Evolutionary conservation across 768 basidiomycete genomes (phyloP), one percentile per base, ranked within the genome.

Genomic region (Tulasnella sp.): DNA sequence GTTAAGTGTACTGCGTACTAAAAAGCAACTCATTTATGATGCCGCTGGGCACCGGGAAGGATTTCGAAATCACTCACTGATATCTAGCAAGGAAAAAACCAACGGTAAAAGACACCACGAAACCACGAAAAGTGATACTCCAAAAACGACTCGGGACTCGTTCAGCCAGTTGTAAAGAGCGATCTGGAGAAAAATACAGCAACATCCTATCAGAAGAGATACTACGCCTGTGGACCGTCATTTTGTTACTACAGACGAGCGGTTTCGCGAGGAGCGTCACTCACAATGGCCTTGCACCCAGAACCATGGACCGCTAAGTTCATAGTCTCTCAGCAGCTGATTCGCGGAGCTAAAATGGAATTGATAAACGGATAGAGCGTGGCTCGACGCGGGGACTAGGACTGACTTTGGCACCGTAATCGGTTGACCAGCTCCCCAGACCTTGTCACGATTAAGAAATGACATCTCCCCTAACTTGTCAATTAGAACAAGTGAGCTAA

Each of bases 221-320:
- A 59, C 16, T 29, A 59, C 22, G 32, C 52, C 52, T 59, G n/a
- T 29, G 52, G 52, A 14, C 8, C n/a, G 22, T 29, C 32, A 29
- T 32, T 12, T 12, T 1, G 52, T 59, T 12, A 59, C 9, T 59
- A 14, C 5, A 22, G 16, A 11, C 0, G 44, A 9, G 7, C 0
- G 52, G 26, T 2, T 26, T 4, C 52, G 52, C 22, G 26, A 11
- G n/a, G 11, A 22, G 16, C 3, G 19, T 6, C 22, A 42, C 63
- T 47, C 69, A 62, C 70, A 70, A 40, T 71, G 62, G 32, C 42
- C 42, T 59, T 52, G 69, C 69, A 65, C 72, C 70, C 44, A 74
- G 52, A 26, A 71, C 40, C 64, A 63, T 62, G 19, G 62, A 32
- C 34, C 64, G 65, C 44, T 41, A 67, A 41, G 36, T n/a, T 41